Conservation (phyloP, 805 yeast species). For the Starmerella vaccinii region DNA sequence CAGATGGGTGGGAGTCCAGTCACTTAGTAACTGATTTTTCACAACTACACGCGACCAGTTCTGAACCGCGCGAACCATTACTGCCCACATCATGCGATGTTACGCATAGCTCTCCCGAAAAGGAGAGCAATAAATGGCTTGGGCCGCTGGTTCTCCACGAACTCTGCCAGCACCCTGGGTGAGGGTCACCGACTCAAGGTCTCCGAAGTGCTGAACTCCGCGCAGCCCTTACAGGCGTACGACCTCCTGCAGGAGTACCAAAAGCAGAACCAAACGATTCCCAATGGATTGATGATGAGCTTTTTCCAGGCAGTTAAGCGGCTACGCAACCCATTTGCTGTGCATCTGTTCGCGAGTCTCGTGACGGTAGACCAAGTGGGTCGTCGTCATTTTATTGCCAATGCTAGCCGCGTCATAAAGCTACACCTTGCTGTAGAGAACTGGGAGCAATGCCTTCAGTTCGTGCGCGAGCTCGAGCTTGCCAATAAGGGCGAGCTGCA, state of each 20-base stretch:
- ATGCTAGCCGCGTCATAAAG: constrained; percentile 21
- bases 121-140: background rate
- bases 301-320: constrained; percentile 9
- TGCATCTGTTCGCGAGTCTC: constrained; percentile 17
- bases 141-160: background rate
- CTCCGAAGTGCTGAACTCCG: constrained; percentile 1
- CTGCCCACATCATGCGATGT: background rate
- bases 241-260: constrained; percentile 4
- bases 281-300: constrained; percentile 9
- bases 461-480: constrained; percentile 24
- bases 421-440: constrained; percentile 20
- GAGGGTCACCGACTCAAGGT: background rate
- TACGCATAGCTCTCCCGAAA: constrained; percentile 1
- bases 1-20: background rate
- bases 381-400: constrained; percentile 1
- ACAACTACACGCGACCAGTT: too few relatives aligned
- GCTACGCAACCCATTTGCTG: constrained; percentile 9
- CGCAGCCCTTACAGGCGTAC: constrained; percentile 7
- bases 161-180: background rate
- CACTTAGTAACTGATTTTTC: constrained; percentile 4
- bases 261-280: constrained; percentile 3
- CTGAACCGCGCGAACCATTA: background rate
- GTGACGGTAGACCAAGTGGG: constrained; percentile 18
- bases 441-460: constrained; percentile 24
- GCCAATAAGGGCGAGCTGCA: constrained; percentile 23